A percentile compares a stretch with the other conserved stretches of the same genome.
phyloP scores from a whole-genome alignment of 768 basidiomycete species.

The Leccinellum albellum region DNA sequence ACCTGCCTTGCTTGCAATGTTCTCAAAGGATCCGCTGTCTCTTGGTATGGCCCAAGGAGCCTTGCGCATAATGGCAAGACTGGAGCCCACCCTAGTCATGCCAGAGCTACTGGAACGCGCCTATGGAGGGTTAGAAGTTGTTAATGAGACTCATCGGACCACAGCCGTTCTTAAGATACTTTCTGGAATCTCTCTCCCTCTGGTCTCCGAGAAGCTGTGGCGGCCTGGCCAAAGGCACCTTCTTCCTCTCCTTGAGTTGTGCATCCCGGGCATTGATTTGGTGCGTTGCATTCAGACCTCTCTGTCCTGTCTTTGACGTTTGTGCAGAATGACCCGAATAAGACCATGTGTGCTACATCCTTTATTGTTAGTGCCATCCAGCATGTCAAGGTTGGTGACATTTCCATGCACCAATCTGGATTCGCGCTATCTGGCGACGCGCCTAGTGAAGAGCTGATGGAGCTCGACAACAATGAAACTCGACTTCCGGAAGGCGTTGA shows the following conservation, averaged over 20 bases:
- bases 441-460: conserved; percentile 53
- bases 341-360: conserved; percentile 76
- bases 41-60: conserved; percentile 79
- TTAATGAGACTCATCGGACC: conserved; percentile 94
- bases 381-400: conserved; percentile 73
- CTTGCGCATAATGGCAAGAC: conserved; percentile 69
- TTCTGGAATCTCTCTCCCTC: conserved; percentile 67
- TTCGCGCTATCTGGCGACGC: conserved; percentile 51
- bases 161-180: conserved; percentile 87
- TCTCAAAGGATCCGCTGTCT: conserved; percentile 78
- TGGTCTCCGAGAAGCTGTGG: conserved; percentile 77
- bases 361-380: conserved; percentile 74
- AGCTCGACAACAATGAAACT: conserved; percentile 43
- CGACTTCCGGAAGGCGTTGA: conserved; percentile 50
- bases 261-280: conserved; percentile 88
- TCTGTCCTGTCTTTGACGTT: conserved; percentile 1
- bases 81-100: conserved; percentile 85
- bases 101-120: conserved; percentile 89
- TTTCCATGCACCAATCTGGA: conserved; percentile 59
- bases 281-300: conserved; percentile 36
- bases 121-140: conserved; percentile 85
- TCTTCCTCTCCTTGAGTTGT: conserved; percentile 81
- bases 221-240: conserved; percentile 86
- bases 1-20: conserved; percentile 87
- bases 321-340: conserved; percentile 69